Base-by-base conservation (phyloP, 208 protist genomes). In the Angomonas ambiguus region DNA sequence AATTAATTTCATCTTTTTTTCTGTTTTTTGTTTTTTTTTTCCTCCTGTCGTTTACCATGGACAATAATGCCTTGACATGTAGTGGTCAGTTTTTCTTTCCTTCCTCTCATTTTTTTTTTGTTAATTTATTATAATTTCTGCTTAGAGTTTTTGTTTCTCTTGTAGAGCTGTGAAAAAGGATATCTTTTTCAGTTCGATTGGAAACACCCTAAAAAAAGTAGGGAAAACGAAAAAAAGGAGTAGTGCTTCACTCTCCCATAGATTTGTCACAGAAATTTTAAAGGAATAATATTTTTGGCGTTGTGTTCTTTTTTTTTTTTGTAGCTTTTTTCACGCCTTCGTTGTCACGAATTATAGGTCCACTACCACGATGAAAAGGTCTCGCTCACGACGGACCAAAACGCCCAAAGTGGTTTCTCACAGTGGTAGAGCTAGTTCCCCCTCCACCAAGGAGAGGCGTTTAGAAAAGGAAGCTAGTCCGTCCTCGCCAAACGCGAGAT, bases 101-200 rank as follows among this genome's bases (percentile, higher is more conserved):
- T 61, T 59, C 57, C n/a, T 32, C 45, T 48, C 31, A 48, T 63
- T 20, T 53, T 31, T 31, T 59, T 30, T 56, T 56, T 56, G 16
- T 56, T 28, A 56, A 56, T 28, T 24, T 56, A 25, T 56, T 56
- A 56, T 28, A 56, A 28, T n/a, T 22, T 16, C 49, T 22, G 16
- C 18, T 56, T 59, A n/a, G 20, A 20, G 33, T 20, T 35, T 59
- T 59, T 35, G 25, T 3, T 30, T 11, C 13, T 8, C 16, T 45
- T 16, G n/a, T n/a, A n/a, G n/a, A n/a, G n/a, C n/a, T n/a, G n/a
- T n/a, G n/a, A n/a, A n/a, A n/a, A n/a, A n/a, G n/a, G n/a, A n/a
- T n/a, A n/a, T n/a, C n/a, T n/a, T n/a, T n/a, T n/a, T n/a, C n/a
- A n/a, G n/a, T n/a, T n/a, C n/a, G n/a, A n/a, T n/a, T n/a, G n/a